Base-by-base conservation (phyloP, 2,329 filamentous ascomycete species). In the Boeremia lycopersici region DNA sequence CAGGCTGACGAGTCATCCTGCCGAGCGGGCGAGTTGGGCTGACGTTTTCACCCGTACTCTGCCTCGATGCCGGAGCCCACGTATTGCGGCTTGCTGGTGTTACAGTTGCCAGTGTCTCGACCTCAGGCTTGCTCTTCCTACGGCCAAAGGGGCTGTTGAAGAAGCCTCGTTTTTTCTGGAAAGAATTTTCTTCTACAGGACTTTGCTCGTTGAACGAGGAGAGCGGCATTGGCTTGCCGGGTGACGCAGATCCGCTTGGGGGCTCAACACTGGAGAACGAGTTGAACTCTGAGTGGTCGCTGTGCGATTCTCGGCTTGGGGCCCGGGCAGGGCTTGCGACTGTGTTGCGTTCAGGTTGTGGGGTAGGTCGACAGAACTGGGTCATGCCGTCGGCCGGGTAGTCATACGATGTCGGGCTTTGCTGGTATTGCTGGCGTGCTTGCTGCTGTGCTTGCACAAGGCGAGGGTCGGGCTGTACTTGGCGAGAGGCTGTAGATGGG, bases 371-470 rank as follows among this genome's bases (percentile, higher is more conserved):
- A 76, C 93, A 98, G 59, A 97, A 89, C 85, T 98, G 96, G 0
- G 93, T 97, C 92, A 98, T 98, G 4, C 93, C 93, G 71, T 98
- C 93, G 74, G 89, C 86, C 0, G 93, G 93, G 72, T 97, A 97
- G 9, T 95, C 91, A 67, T 97, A 92, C 12, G 93, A 92, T 2
- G 96, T 84, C 60, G 92, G 87, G 51, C 78, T 79, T 34, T 76
- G 74, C 50, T 72, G 73, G 47, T 72, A 73, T 36, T 74, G 67
- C 46, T 77, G 73, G 13, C 69, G 70, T 26, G 70, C 72, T 55
- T 73, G 68, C 53, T 76, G 69, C 50, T 72, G 71, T 40, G 69
- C 73, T 50, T 73, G 72, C 12, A 73, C 65, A 49, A 74, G 58
- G 9, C 69, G 64, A 28, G 72, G 70, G 53, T 75, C 72, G 31